Evolutionary conservation across 768 basidiomycete genomes (phyloP), one percentile per base, ranked within the genome.

Genomic region (Boletus edulis): DNA sequence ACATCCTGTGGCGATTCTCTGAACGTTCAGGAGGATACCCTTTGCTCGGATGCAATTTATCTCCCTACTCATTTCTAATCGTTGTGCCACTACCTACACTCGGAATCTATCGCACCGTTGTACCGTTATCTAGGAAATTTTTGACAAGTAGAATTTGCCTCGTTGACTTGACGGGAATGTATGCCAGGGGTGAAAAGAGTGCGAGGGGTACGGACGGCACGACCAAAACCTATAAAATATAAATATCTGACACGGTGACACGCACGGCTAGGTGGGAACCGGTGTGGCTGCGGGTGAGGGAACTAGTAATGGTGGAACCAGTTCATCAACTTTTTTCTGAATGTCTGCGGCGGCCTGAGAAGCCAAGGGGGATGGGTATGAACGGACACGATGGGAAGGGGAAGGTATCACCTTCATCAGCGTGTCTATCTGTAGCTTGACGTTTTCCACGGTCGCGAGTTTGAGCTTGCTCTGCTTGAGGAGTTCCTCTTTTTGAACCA

Each of bases 391-490:
- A 18, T 18, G 27, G 20, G 35, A 42, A 34, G 59, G 63, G 46
- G 5, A 57, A 12, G 27, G 29, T 14, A 22, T 48, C 51, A 86
- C 90, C 83, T 89, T 91, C 69, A 87, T 80, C 31, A 92, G 76
- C 4, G 77, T 71, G 65, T 92, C 91, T 55, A 94, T 85, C 61
- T 92, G 88, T 8, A 76, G 65, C 67, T 91, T 91, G 59, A 94
- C 84, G 59, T 71, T 86, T 64, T 95, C 92, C 75, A 90, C 80
- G 18, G 84, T 86, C 40, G 79, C 67, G 29, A 80, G 73, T 67
- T 91, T 88, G n/a, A 77, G 65, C 72, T 87, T 89, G 75, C 87
- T 89, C 66, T 89, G 81, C 66, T 87, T 91, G 53, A 93, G 76
- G 46, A 94, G 78, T 11, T 89, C 86, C 48, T 94, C 90, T 68